These are phyloP conservation scores for Yamadazyma buinensis DNA, from an alignment of 1,139 yeast species.

Conservation along the genomic window DNA sequence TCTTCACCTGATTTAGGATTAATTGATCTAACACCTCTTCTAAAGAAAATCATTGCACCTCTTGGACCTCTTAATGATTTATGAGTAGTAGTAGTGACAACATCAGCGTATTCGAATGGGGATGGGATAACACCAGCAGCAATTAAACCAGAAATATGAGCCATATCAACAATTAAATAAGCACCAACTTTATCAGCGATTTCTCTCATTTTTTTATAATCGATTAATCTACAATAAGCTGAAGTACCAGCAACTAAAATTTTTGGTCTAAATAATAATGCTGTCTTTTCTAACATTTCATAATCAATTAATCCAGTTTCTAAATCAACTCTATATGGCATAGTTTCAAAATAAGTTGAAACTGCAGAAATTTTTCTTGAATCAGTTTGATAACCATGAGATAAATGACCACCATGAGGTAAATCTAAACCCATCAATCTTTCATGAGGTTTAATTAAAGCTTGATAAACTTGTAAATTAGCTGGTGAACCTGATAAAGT, in stretches of 20 bases:
- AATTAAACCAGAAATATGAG: constrained; percentile 93
- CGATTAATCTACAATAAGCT: constrained; percentile 93
- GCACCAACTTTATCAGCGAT: constrained; percentile 97
- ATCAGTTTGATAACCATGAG: constrained; percentile 98
- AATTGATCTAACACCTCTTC: constrained; percentile 89
- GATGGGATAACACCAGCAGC: constrained; percentile 97
- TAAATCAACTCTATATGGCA: constrained; percentile 95
- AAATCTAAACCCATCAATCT: constrained; percentile 95
- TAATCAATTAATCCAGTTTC: constrained; percentile 92
- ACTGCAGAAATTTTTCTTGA: constrained; percentile 93
- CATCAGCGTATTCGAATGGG: constrained; percentile 94
- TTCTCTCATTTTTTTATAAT: constrained; percentile 92
- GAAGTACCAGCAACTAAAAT: constrained; percentile 96
- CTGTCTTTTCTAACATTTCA: constrained; percentile 89
- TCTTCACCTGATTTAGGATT: constrained; percentile 92
- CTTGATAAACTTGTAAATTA: constrained; percentile 92
- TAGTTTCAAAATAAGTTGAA: constrained; percentile 94
- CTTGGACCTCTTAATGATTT: constrained; percentile 98
- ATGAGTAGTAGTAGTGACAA: constrained; percentile 97
- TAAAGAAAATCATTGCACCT: constrained; percentile 98
- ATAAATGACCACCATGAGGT: constrained; percentile 97
- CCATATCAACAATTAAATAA: constrained; percentile 95
- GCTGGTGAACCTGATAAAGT: constrained; percentile 97
- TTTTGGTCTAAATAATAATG: constrained; percentile 89
- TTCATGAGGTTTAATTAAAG: constrained; percentile 90